phyloP scores from a whole-genome alignment of 257 asterid species.

The Prunella vulgaris region DNA sequence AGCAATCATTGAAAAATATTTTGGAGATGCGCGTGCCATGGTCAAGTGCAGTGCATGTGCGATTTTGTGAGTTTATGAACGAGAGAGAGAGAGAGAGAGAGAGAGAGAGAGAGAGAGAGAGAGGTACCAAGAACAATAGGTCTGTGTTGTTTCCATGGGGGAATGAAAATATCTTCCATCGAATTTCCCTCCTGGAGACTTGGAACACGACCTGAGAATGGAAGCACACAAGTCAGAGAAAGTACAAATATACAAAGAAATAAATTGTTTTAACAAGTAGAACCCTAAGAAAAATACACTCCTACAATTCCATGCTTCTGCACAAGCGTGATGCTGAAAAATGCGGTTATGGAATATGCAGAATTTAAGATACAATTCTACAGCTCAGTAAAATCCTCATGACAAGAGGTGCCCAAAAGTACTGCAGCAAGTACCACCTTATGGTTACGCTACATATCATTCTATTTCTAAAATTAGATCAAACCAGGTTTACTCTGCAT shows the following conservation, averaged over 20 bases:
- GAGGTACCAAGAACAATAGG: slow-evolving; percentile 83
- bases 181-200: slow-evolving; percentile 85
- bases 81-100: slow-evolving; percentile 9
- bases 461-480: neutral
- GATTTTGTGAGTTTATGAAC: neutral
- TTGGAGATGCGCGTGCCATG: neutral
- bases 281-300: neutral
- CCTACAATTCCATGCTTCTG: neutral
- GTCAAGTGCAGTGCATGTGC: neutral
- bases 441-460: neutral
- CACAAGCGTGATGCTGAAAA: neutral
- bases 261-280: neutral
- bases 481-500: neutral
- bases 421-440: neutral
- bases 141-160: slow-evolving; percentile 80
- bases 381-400: neutral
- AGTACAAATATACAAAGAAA: neutral
- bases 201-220: slow-evolving; percentile 83
- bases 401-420: neutral
- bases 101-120: slow-evolving; percentile 4
- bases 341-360: slow-evolving; percentile 3
- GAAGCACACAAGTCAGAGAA: slow-evolving; percentile 12
- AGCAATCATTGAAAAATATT: neutral
- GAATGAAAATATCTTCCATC: slow-evolving; percentile 63
- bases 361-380: neutral